phyloP scores from a whole-genome alignment of 192 early-diverging fungal genomes.

The Coemansia sp. region DNA sequence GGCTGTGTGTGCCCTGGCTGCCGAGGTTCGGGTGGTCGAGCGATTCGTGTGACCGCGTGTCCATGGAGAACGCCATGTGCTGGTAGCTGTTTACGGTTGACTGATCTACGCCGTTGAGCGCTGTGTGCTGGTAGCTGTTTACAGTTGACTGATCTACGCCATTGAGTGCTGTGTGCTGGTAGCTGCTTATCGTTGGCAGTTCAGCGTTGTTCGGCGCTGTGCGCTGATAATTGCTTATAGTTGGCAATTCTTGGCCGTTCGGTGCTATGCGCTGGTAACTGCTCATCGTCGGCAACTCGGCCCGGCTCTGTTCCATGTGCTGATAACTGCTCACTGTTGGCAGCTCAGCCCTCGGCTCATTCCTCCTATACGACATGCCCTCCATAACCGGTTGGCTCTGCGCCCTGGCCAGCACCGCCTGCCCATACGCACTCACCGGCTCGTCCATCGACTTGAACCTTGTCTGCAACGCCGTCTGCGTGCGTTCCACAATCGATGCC shows the following conservation, averaged over 20 bases:
- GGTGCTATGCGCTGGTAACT: conserved; percentile 21
- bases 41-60: conserved; percentile 27
- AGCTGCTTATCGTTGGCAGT: no score
- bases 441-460: conserved; percentile 11
- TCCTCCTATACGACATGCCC: conserved; percentile 26
- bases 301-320: no score
- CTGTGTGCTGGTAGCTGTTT: conserved; percentile 38
- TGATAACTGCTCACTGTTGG: conserved; percentile 51
- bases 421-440: conserved; percentile 34
- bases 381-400: conserved; percentile 51
- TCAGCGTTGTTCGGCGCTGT: no score
- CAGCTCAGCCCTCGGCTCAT: conserved; percentile 6
- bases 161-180: no score
- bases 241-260: no score
- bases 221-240: no score
- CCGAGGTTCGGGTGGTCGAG: conserved; percentile 51
- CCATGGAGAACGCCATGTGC: conserved; percentile 14
- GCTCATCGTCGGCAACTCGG: conserved; percentile 46
- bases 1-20: conserved; percentile 34
- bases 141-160: conserved; percentile 31
- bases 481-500: conserved; percentile 30
- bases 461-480: conserved; percentile 30
- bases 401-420: conserved; percentile 55
- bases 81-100: conserved; percentile 52
- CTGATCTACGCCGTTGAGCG: conserved; percentile 8